These are phyloP conservation scores for Lachnellula suecica DNA, from an alignment of 2,329 filamentous ascomycete genomes.

Conservation along the genomic window DNA sequence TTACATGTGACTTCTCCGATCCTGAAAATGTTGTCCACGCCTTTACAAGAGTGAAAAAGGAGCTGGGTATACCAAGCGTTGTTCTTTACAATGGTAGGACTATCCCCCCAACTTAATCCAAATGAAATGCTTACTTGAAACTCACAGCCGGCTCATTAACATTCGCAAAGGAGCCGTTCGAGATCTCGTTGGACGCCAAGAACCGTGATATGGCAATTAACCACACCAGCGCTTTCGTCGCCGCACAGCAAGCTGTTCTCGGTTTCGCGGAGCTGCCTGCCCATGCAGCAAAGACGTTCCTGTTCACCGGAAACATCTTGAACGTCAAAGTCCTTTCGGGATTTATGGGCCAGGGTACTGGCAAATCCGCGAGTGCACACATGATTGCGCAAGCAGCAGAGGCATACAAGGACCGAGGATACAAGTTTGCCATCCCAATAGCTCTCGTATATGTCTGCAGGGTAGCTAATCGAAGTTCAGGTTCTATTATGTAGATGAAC, in stretches of 20 bases:
- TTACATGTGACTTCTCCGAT: slow-evolving; percentile 37
- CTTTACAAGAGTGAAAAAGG: slow-evolving; percentile 37
- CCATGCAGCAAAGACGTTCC: slow-evolving; percentile 40
- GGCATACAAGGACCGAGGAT: slow-evolving; percentile 36
- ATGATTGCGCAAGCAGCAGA: slow-evolving; percentile 35
- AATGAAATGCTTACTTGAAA: slow-evolving; percentile 12
- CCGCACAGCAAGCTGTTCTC: slow-evolving; percentile 38
- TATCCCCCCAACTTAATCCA: background rate
- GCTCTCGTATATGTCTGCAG: background rate
- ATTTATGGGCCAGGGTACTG: slow-evolving; percentile 38
- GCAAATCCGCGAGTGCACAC: slow-evolving; percentile 38
- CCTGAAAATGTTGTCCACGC: slow-evolving; percentile 32
- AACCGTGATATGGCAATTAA: slow-evolving; percentile 37
- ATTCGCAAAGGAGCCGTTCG: no score
- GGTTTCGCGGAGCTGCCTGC: slow-evolving; percentile 31
- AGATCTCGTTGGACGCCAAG: background rate
- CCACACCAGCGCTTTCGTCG: slow-evolving; percentile 38
- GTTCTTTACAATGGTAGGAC: slow-evolving; percentile 42
- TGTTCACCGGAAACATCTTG: slow-evolving; percentile 43
- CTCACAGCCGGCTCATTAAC: background rate
- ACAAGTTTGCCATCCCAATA: slow-evolving; percentile 25
- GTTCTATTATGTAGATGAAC: slow-evolving; percentile 52
- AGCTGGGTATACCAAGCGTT: slow-evolving; percentile 37
- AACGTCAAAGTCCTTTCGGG: slow-evolving; percentile 33
- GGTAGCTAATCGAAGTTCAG: slow-evolving; percentile 25